These are phyloP conservation scores for Stipa capillata DNA, from an alignment of 176 grass and related monocot genomes.

Conservation along the genomic window DNA sequence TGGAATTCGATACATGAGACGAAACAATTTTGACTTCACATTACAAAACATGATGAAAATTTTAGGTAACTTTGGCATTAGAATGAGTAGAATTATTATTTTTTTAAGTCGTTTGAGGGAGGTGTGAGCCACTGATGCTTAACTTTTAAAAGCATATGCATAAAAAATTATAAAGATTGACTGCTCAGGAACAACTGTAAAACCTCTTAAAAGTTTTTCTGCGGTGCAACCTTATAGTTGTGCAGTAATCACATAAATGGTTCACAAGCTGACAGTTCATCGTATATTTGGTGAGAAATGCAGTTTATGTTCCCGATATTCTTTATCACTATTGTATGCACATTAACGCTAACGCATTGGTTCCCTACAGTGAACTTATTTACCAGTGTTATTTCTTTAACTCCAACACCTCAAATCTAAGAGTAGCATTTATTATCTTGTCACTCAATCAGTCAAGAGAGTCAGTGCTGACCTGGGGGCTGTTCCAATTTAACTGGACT, in stretches of 20 bases:
- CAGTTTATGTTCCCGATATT: neutral
- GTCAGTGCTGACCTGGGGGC: conserved; percentile 49
- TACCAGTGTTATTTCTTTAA: neutral
- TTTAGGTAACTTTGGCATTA: neutral
- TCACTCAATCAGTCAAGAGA: neutral
- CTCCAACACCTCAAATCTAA: neutral
- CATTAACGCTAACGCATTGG: neutral
- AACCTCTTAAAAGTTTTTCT: neutral
- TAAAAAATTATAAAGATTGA: neutral
- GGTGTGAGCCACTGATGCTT: neutral
- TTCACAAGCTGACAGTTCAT: neutral
- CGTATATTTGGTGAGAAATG: neutral
- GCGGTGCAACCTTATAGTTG: neutral
- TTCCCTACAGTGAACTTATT: neutral
- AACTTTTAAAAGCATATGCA: neutral
- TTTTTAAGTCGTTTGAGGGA: neutral
- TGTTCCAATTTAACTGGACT: conserved; percentile 77
- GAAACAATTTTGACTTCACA: too few relatives aligned
- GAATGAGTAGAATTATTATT: neutral
- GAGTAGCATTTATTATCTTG: neutral
- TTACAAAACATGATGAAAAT: neutral
- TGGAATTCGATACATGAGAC: neutral
- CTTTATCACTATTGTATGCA: neutral
- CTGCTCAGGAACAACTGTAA: neutral
- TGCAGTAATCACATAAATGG: neutral